Conservation (phyloP, 305 asterid genomes). For the Solanum hybrid region DNA sequence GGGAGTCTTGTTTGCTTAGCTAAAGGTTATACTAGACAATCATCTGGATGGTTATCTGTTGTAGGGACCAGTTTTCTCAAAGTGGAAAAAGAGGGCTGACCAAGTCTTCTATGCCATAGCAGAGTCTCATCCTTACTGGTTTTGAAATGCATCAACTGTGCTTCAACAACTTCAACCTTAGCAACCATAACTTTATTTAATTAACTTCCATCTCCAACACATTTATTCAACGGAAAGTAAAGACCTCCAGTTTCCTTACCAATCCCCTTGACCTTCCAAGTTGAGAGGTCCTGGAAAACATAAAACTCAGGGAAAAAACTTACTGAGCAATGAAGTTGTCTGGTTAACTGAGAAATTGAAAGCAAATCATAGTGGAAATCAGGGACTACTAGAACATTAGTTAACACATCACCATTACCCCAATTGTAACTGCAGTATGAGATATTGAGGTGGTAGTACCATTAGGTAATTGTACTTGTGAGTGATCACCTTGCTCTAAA, state of each 20-base stretch:
- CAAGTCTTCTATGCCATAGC: not conserved
- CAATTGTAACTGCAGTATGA: not conserved
- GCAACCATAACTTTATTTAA: not conserved
- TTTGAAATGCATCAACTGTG: not conserved
- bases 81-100: not conserved
- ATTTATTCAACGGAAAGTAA: not conserved
- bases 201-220: not conserved
- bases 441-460: not conserved
- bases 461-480: not conserved
- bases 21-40: not conserved
- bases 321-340: no score
- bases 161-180: not conserved
- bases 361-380: not conserved
- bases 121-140: not conserved
- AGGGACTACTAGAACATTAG: not conserved
- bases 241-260: not conserved
- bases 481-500: not conserved
- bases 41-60: not conserved
- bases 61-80: no score
- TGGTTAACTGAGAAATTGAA: no score
- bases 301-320: not conserved
- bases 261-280: not conserved
- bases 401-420: not conserved
- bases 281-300: not conserved
- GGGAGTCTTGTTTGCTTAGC: not conserved